Evolutionary conservation across 75 land plant genomes (phyloP).

Genomic region (Pseudotsuga menziesii): DNA sequence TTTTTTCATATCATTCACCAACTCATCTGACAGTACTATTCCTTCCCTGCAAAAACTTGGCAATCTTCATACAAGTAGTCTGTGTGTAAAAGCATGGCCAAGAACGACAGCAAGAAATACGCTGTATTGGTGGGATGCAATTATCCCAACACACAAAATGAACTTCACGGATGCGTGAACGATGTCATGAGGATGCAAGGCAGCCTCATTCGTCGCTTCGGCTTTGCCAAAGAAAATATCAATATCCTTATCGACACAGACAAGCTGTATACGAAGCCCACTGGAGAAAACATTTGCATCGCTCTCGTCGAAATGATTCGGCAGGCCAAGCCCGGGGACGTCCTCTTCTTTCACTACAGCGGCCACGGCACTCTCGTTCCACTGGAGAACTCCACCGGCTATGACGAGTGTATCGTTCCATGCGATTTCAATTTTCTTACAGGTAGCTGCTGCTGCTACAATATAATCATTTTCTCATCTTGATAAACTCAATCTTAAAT

Average conservation of each 20-base stretch:
- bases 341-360: conserved; percentile 79
- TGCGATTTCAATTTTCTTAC: conserved; percentile 81
- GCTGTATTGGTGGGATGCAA: conserved; percentile 79
- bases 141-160: conserved; percentile 50
- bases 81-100: too few species aligned
- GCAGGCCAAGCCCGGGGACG: conserved; percentile 51
- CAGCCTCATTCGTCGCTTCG: conserved; percentile 38
- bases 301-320: conserved; percentile 37
- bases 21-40: too few species aligned
- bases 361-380: conserved; percentile 78
- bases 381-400: conserved; percentile 2
- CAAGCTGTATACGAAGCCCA: conserved; percentile 33
- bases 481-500: too few species aligned
- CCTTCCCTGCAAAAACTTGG: too few species aligned
- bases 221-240: conserved; percentile 40
- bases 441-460: conserved; percentile 13
- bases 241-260: conserved; percentile 55
- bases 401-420: conserved; percentile 83
- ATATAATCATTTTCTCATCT: too few species aligned
- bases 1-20: too few species aligned
- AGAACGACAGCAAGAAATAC: conserved; percentile 4
- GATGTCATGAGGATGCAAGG: conserved; percentile 59
- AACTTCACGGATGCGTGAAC: conserved; percentile 80
- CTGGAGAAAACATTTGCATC: conserved; percentile 59
- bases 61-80: too few species aligned